Evolutionary conservation across 2,329 filamentous ascomycete species (phyloP), one percentile per base, ranked within the genome.

Genomic region (Sphaerulina vaccinii): DNA sequence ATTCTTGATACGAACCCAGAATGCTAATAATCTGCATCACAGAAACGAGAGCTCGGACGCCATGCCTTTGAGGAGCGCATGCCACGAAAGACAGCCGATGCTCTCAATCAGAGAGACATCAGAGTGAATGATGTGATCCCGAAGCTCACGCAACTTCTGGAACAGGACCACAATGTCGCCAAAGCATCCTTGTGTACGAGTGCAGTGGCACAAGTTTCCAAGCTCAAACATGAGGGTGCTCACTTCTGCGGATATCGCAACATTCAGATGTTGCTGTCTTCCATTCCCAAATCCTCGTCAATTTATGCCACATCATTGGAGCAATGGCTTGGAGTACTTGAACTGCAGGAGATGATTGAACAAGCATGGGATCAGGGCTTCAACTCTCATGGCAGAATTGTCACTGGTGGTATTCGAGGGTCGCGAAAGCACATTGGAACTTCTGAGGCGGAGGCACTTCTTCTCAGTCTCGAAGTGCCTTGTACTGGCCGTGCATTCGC

Each of bases 371-470:
- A 95, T 64, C 77, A 77, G 63, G 90, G 88, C 0, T 87, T 91
- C 68, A 93, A 95, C 64, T 67, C 79, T 6, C 77, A 83, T 43
- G 88, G 86, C 2, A 80, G 88, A 27, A 65, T 81, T 1, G 88
- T 96, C 69, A 96, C 90, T 1, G 91, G 92, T 2, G 92, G 92
- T 2, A 87, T 97, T 56, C 82, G 75, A 59, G 85, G 85, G 11
- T 96, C 90, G 0, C 82, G 92, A 56, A 97, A 96, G 69, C 96
- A 92, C 63, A 96, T 97, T 62, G 92, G 91, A n/a, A 96, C 91
- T 2, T 85, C 90, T 8, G 91, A 96, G 49, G 90, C 87, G 11
- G 84, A 92, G 71, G 88, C 90, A 6, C 77, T 95, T 56, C 85
- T 95, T 57, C 72, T 79, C 29, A 83, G 82, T 58, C 73, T 91